A percentile compares a stretch with the other conserved stretches of the same genome.
These are phyloP conservation scores for Crithidia thermophila DNA, from an alignment of 208 protist species.

Conservation along the genomic window DNA sequence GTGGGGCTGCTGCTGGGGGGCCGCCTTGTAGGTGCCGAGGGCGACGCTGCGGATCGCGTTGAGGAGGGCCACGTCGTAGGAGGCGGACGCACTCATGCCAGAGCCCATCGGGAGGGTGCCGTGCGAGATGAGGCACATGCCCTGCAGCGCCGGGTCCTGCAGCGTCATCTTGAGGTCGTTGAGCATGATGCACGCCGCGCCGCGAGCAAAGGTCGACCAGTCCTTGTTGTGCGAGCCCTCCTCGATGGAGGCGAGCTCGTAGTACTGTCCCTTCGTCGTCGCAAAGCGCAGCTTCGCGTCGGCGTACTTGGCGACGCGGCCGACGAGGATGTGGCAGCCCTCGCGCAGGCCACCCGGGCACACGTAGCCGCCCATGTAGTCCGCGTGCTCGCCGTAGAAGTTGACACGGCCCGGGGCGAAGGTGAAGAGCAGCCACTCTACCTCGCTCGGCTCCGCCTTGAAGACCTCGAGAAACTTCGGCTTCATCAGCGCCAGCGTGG, in stretches of 20 bases:
- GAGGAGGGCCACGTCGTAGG: slow-evolving; percentile 58
- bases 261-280: slow-evolving; percentile 38
- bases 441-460: slow-evolving; percentile 35
- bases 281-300: slow-evolving; percentile 55
- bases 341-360: slow-evolving; percentile 54
- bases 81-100: slow-evolving; percentile 78
- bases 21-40: slow-evolving; percentile 25
- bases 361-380: slow-evolving; percentile 80
- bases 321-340: slow-evolving; percentile 60
- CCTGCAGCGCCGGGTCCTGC: slow-evolving; percentile 42
- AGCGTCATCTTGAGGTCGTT: slow-evolving; percentile 44
- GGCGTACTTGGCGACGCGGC: slow-evolving; percentile 36
- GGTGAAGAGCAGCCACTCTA: slow-evolving; percentile 62
- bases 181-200: slow-evolving; percentile 44
- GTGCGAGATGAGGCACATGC: slow-evolving; percentile 57
- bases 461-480: slow-evolving; percentile 62
- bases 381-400: slow-evolving; percentile 87
- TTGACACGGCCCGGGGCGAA: slow-evolving; percentile 81
- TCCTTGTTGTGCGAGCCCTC: slow-evolving; percentile 42
- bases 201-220: slow-evolving; percentile 53
- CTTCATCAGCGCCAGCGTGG: slow-evolving; percentile 50
- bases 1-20: slow-evolving; percentile 4
- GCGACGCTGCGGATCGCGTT: slow-evolving; percentile 41
- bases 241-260: slow-evolving; percentile 38
- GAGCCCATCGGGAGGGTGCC: slow-evolving; percentile 69